Base-by-base conservation (phyloP, 352 stramenopile genomes). In the Globisporangium cederbergense region DNA sequence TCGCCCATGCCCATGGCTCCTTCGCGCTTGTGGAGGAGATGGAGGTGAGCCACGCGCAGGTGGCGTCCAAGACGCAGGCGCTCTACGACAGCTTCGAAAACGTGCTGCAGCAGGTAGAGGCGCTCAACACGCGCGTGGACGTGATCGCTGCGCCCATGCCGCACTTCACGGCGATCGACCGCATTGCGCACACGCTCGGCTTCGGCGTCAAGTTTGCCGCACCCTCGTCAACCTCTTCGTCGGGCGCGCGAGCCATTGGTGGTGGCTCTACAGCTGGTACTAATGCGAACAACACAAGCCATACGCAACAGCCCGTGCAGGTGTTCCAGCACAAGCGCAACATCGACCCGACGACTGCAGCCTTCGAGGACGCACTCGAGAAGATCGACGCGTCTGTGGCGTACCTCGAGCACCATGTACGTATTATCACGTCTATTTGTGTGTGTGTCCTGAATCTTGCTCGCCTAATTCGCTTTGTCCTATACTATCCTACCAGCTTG, bases 71-170 rank as follows among this genome's bases (percentile, higher is more conserved):
- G 72, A 95, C 86, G 3, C 78, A 83, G 32, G 82, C 86, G 18
- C 65, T 95, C 57, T 93, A 93, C 59, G 76, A 86, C 60, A 86
- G 72, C 60, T 95, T 95, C 49, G 86, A 91, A 65, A 84, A 78
- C 60, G 71, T 79, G 7, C 54, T 89, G 50, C 67, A 86, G 54
- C 77, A 90, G 54, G 66, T 91, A 7, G 82, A 91, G 32, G 75
- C 72, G 36, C 70, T 95, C 30, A 79, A 84, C 36, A 73, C 70
- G 22, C 83, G 83, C 46, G 77, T 92, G 18, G 75, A 78, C n/a
- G 72, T 76, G 13, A 81, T 95, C 54, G 81, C 77, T 0, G 67
- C 75, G 16, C 83, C 82, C 18, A 75, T 95, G 77, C 84, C 86
- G 60, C 74, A 91, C 64, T 95, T 95, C 58, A 74, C 78, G 14